Evolutionary conservation across 495 filamentous ascomycete genomes (phyloP).

Genomic region (Platismatia glauca): DNA sequence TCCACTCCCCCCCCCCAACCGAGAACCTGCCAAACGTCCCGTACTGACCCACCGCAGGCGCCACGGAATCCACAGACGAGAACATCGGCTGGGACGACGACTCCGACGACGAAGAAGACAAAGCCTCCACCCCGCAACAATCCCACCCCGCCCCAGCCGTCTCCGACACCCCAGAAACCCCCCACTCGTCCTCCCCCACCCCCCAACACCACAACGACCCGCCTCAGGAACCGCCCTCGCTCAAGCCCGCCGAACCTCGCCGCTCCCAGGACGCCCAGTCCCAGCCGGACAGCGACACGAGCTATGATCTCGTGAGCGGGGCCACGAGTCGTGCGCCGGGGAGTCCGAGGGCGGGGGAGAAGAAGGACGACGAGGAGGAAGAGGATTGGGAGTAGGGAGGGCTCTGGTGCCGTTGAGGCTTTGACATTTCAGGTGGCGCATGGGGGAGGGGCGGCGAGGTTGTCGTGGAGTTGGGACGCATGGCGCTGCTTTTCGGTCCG

Average conservation of each 20-base stretch:
- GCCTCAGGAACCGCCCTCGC: conserved; percentile 10
- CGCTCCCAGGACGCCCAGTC: conserved; percentile 81
- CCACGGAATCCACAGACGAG: conserved; percentile 57
- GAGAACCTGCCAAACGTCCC: background rate
- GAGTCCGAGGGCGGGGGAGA: conserved; percentile 60
- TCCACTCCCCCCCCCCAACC: conserved; percentile 18
- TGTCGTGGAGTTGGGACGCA: background rate
- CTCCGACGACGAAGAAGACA: conserved; percentile 43
- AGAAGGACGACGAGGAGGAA: conserved; percentile 51
- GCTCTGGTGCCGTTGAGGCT: background rate
- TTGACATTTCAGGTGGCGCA: background rate
- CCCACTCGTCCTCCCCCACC: conserved; percentile 41
- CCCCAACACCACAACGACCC: conserved; percentile 25
- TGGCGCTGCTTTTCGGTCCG: background rate
- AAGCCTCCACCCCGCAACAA: conserved; percentile 40
- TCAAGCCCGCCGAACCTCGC: conserved; percentile 36
- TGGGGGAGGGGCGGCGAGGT: background rate
- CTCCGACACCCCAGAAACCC: conserved; percentile 28
- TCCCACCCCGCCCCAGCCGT: conserved; percentile 9
- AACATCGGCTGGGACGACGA: conserved; percentile 82
- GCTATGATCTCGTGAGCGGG: conserved; percentile 88
- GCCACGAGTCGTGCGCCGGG: conserved; percentile 67
- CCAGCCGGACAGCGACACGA: conserved; percentile 79
- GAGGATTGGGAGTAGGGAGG: conserved; percentile 71
- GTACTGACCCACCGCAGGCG: conserved; percentile 32